Base-by-base conservation (phyloP, 306 rosid genomes). In the Vigna trinervia region DNA sequence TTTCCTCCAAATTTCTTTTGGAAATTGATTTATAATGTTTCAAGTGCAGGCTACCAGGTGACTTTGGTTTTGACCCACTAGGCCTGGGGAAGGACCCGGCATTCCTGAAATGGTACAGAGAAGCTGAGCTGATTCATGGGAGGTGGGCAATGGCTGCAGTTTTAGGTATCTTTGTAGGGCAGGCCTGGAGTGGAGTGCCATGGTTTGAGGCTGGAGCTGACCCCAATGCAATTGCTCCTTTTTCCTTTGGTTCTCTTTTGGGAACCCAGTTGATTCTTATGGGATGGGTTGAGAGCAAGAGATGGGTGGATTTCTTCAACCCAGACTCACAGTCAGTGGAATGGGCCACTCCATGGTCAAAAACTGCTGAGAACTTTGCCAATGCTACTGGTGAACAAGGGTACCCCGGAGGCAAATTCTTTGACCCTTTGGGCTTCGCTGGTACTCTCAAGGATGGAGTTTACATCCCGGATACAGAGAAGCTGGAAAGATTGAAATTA, bases 331-430 rank as follows among this genome's bases (percentile, higher is more conserved):
- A 92, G 62, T 91, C 99, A 0, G 89, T 92, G 13, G 97, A 92
- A 47, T 96, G 98, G 99, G 99, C 98, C 8, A 96, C 99, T 23
- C 99, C 99, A 1, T 96, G 99, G 99, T 96, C 99, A 5, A 88
- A 73, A 82, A 95, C 97, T 0, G 83, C 99, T 0, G 99, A 95
- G 87, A 95, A 95, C 81, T 95, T 95, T 5, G 74, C 92, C 41
- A 95, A 95, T 32, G 72, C 91, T 30, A 95, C 99, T 0, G 97
- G 99, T 0, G 97, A 92, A 1, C 99, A 95, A 43, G 99, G 99
- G 36, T 95, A 96, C 71, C 99, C 98, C 0, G 99, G 99, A 0
- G 99, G 98, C 50, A 96, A 96, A 51, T 96, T 95, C 89, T 96
- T 96, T 28, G 99, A 92, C 50, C 99, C 99, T 0, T 80, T 92